A percentile compares a stretch with the other conserved stretches of the same genome.
Conservation (phyloP, 441 rosid genomes). For the Cnidoscolus chayamansa region DNA sequence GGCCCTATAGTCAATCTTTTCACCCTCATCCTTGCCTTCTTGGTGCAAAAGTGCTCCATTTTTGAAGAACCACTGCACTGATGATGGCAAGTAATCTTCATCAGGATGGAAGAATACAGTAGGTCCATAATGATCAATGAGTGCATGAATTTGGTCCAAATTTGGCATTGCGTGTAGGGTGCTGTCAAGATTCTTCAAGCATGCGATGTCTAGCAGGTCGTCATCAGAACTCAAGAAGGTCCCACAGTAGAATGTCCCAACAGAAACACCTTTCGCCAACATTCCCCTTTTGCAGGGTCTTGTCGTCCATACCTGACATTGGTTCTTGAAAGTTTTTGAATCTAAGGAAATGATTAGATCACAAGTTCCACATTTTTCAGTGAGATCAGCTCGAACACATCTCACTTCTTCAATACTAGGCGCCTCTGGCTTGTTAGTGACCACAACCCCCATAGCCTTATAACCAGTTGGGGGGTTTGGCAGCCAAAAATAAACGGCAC, state of each 20-base stretch:
- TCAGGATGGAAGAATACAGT: conserved; percentile 67
- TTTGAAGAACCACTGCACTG: conserved; percentile 73
- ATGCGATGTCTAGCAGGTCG: conserved; percentile 37
- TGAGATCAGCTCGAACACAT: conserved; percentile 72
- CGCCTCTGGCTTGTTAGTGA: conserved; percentile 47
- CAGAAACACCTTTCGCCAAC: conserved; percentile 55
- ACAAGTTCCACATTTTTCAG: conserved; percentile 51
- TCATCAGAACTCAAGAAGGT: conserved; percentile 35
- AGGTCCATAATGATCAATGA: conserved; percentile 72
- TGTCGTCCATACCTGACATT: conserved; percentile 59
- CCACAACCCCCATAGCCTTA: conserved; percentile 60
- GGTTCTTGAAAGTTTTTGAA: conserved; percentile 36
- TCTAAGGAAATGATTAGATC: conserved; percentile 36
- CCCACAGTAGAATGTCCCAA: conserved; percentile 68
- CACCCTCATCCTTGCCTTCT: conserved; percentile 33
- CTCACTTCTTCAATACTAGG: conserved; percentile 67
- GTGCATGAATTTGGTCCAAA: conserved; percentile 54
- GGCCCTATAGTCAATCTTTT: conserved; percentile 45
- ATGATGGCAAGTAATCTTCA: conserved; percentile 70
- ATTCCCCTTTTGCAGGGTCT: conserved; percentile 61
- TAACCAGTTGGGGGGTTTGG: conserved; percentile 80
- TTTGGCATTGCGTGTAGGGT: conserved; percentile 70
- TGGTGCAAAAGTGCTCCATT: conserved; percentile 56
- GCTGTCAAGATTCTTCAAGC: conserved; percentile 57
- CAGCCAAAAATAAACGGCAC: conserved; percentile 65